phyloP scores from a whole-genome alignment of 495 filamentous ascomycete genomes.

The Penicillium desertorum region DNA sequence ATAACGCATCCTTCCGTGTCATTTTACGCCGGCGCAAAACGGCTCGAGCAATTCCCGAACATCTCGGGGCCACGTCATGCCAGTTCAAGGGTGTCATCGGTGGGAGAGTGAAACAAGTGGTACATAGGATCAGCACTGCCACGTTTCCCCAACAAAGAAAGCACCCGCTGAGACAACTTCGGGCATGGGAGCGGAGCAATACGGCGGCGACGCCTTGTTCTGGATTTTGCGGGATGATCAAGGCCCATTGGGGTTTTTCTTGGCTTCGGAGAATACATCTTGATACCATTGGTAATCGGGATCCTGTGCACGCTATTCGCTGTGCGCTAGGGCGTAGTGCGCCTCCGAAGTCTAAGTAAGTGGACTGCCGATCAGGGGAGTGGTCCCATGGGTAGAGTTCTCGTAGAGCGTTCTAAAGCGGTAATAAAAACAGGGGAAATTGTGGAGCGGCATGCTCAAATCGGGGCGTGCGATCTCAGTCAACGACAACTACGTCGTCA shows the following conservation, averaged over 20 bases:
- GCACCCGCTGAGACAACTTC: neutral
- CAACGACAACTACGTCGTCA: conserved; percentile 43
- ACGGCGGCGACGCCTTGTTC: neutral
- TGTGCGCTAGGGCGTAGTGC: neutral
- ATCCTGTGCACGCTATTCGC: conserved; percentile 3
- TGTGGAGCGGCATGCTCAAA: neutral
- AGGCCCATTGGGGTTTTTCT: neutral
- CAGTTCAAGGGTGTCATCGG: conserved; percentile 1
- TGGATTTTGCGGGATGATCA: neutral
- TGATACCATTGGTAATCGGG: neutral
- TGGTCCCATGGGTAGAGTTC: neutral
- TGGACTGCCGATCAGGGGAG: conserved; percentile 17
- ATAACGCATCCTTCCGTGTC: neutral
- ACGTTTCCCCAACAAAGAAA: neutral
- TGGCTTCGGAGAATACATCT: conserved; percentile 4
- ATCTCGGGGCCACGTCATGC: conserved; percentile 1
- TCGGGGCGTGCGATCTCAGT: conserved; percentile 20
- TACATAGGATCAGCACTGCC: conserved; percentile 16
- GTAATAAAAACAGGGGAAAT: neutral
- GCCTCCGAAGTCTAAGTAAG: conserved; percentile 4
- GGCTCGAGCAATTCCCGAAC: conserved; percentile 2
- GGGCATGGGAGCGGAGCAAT: neutral
- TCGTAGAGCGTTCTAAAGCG: conserved; percentile 3
- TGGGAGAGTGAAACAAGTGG: conserved; percentile 14
- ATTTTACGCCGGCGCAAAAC: neutral